Evolutionary conservation across 768 basidiomycete species (phyloP).

Genomic region (Ramaria rubella): DNA sequence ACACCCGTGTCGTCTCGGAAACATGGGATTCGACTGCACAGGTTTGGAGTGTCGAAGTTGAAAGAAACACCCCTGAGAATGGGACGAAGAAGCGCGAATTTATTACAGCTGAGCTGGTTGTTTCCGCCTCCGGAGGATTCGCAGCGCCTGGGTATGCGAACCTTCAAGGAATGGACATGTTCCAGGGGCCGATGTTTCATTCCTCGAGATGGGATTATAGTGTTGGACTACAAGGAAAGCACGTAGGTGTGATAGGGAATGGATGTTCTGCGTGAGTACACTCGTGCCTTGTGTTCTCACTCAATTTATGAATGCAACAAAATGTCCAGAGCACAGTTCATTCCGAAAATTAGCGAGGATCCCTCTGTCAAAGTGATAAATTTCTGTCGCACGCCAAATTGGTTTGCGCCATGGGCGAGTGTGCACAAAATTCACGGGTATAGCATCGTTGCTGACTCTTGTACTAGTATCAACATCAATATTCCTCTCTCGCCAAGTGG

Average conservation of each 20-base stretch:
- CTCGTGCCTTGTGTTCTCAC: constrained; percentile 2
- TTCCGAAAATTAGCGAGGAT: constrained; percentile 21
- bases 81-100: constrained; percentile 35
- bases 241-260: constrained; percentile 57
- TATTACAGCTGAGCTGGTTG: constrained; percentile 19
- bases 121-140: constrained; percentile 48
- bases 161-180: constrained; percentile 37
- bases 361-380: constrained; percentile 32
- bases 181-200: constrained; percentile 48
- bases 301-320: background rate
- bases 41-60: constrained; percentile 35
- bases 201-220: constrained; percentile 51
- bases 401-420: constrained; percentile 48
- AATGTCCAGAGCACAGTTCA: constrained; percentile 42
- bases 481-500: constrained; percentile 43
- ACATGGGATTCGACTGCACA: constrained; percentile 41
- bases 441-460: background rate
- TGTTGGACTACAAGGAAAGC: constrained; percentile 43
- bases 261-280: constrained; percentile 52
- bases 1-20: constrained; percentile 33
- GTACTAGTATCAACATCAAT: constrained; percentile 33
- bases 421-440: background rate
- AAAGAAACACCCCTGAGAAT: constrained; percentile 29
- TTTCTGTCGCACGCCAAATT: constrained; percentile 51
- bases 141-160: constrained; percentile 38